Percentiles rank a stretch among this genome's conserved stretches.
Evolutionary conservation across 148 eudicot genomes (phyloP).

Genomic region (Amaranthus palmeri): DNA sequence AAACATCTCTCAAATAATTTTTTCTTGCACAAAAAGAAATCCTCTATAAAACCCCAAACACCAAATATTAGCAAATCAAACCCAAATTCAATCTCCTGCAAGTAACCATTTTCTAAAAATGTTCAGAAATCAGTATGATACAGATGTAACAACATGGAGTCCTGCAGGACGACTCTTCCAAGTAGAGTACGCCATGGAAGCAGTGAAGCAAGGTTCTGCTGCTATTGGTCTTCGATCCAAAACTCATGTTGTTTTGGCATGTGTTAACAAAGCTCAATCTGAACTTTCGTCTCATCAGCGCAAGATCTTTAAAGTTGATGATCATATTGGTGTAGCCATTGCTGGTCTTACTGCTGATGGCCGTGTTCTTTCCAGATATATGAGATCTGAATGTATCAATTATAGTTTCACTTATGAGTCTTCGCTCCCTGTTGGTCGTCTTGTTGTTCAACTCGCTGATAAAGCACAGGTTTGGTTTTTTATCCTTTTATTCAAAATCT

Average conservation of each 20-base stretch:
- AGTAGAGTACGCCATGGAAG: conserved; percentile 99
- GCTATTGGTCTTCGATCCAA: conserved; percentile 93
- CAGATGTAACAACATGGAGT: conserved; percentile 97
- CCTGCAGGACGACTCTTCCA: conserved; percentile 91
- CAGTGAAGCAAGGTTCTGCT: conserved; percentile 96
- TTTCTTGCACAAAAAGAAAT: too few species aligned
- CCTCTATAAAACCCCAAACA: too few species aligned
- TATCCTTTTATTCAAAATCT: neutral
- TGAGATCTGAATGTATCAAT: conserved; percentile 85
- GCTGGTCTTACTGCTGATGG: conserved; percentile 97
- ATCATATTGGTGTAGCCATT: conserved; percentile 91
- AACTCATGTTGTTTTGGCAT: conserved; percentile 67
- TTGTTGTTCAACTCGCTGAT: conserved; percentile 93
- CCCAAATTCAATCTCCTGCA: neutral
- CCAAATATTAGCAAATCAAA: too few species aligned
- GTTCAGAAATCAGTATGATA: conserved; percentile 98
- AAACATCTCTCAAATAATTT: too few species aligned
- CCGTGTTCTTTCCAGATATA: conserved; percentile 75
- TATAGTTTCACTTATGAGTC: conserved; percentile 68
- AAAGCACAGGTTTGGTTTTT: conserved; percentile 89
- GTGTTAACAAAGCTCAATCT: conserved; percentile 82
- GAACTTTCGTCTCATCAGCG: conserved; percentile 94
- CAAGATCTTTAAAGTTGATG: conserved; percentile 94
- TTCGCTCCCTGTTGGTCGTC: conserved; percentile 79
- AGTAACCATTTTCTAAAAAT: conserved; percentile 24